Base-by-base conservation (phyloP, 108 stramenopile genomes). In the Nitzschia sp. region DNA sequence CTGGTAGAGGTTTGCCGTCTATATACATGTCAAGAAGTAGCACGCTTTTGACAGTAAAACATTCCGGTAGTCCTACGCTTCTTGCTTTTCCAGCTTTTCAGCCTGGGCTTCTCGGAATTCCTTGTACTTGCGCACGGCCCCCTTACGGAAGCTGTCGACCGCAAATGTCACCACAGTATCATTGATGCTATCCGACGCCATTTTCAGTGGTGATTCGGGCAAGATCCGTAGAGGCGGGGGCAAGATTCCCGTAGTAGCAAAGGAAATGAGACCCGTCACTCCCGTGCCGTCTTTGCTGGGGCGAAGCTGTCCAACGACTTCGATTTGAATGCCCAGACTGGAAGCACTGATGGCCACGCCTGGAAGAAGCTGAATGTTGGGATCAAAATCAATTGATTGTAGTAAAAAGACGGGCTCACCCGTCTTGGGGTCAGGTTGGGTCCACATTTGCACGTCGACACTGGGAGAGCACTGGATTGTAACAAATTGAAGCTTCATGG, bases 401-500 rank as follows among this genome's bases (percentile, higher is more conserved):
- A 93, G 53, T 28, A 66, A 72, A 70, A 93, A 90, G 15, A 80
- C 42, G 2, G 83, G 82, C 18, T 35, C 60, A 19, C 64, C 55
- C 25, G 42, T 46, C 27, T 60, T 60, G 4, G 58, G 57, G 9
- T 51, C 54, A 18, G 38, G 55, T 15, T 74, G 36, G 2, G 87
- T 87, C 80, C 81, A 88, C 89, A 93, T 90, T 33, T 84, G 51
- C 5, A 90, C 66, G 74, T 90, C 89, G 4, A 93, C 92, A 28
- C 74, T 77, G 5, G 92, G 92, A 13, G 82, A 64, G 23, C 90
- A 74, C 56, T 86, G 77, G 19, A 93, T 77, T 2, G 92, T 90
- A 15, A 93, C 85, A 66, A 93, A 93, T 82, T 88, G 85, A 28
- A 93, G 63, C 29, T 75, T 85, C 92, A 93, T 93, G 28, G 85